Percentiles rank a stretch among this genome's conserved stretches.
Evolutionary conservation across 1,139 yeast species (phyloP).

Genomic region (Debaryomyces robertsiae): DNA sequence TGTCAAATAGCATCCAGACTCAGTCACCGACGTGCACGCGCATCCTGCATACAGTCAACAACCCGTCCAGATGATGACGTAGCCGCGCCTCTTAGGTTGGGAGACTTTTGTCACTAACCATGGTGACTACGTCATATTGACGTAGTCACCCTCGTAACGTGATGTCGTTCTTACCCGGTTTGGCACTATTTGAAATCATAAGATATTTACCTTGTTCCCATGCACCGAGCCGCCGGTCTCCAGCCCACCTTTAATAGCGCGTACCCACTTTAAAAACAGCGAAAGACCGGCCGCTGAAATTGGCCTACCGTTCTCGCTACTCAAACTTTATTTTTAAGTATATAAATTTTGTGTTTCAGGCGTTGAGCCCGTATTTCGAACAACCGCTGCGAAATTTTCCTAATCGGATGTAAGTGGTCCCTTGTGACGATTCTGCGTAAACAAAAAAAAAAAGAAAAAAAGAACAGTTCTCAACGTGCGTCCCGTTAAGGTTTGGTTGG

Average conservation of each 20-base stretch:
- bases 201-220: neutral
- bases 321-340: neutral
- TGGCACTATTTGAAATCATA: conserved; percentile 4
- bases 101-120: no score
- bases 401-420: conserved; percentile 3
- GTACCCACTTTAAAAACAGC: no score
- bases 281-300: no score
- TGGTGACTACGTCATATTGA: conserved; percentile 4
- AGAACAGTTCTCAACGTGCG: neutral
- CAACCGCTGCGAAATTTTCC: neutral
- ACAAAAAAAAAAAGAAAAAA: conserved; percentile 2
- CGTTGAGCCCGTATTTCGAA: neutral
- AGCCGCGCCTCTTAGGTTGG: no score
- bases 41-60: neutral
- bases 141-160: conserved; percentile 1
- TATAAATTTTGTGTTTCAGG: neutral
- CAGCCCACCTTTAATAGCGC: no score
- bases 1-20: no score
- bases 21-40: neutral
- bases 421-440: neutral
- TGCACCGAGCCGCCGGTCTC: neutral
- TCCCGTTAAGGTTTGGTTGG: neutral
- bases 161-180: neutral
- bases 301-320: no score
- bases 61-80: neutral